Conservation (phyloP, 805 yeast species). For the Hanseniaspora meyeri region DNA sequence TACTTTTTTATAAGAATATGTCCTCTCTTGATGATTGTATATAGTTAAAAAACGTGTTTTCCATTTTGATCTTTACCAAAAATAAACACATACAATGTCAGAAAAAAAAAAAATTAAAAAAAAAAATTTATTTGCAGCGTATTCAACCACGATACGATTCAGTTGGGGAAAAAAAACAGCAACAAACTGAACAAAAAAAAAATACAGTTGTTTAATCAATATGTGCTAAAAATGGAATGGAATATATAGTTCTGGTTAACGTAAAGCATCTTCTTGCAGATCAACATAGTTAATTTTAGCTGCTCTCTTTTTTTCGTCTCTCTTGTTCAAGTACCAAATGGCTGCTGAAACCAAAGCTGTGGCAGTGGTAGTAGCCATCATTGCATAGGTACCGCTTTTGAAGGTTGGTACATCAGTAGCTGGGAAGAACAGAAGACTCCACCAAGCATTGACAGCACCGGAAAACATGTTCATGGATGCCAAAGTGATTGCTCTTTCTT, state of each 20-base stretch:
- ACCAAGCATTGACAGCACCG: slow-evolving; percentile 54
- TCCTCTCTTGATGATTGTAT: no score
- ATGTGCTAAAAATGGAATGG: neutral
- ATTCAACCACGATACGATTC: no score
- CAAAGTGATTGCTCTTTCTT: slow-evolving; percentile 51
- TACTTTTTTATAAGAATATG: no score
- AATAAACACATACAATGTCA: no score
- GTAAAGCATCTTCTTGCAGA: slow-evolving; percentile 1
- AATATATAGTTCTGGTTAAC: slow-evolving; percentile 1
- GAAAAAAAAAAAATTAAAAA: no score
- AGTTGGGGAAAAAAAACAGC: no score
- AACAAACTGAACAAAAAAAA: no score
- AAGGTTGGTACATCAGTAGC: slow-evolving; percentile 43
- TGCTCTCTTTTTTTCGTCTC: slow-evolving; percentile 24
- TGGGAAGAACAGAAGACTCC: slow-evolving; percentile 42
- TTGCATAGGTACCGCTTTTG: slow-evolving; percentile 43
- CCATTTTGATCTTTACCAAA: no score
- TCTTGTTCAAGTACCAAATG: slow-evolving; percentile 35
- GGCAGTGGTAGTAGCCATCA: slow-evolving; percentile 39
- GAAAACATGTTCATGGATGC: slow-evolving; percentile 59
- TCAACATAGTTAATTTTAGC: slow-evolving; percentile 19
- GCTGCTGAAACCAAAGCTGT: slow-evolving; percentile 32
- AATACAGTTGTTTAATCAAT: no score
- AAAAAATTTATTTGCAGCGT: no score
- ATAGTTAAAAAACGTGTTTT: no score